Conservation (phyloP, 1,139 yeast species). For the Hyphopichia wangnamkhiaoensis region DNA sequence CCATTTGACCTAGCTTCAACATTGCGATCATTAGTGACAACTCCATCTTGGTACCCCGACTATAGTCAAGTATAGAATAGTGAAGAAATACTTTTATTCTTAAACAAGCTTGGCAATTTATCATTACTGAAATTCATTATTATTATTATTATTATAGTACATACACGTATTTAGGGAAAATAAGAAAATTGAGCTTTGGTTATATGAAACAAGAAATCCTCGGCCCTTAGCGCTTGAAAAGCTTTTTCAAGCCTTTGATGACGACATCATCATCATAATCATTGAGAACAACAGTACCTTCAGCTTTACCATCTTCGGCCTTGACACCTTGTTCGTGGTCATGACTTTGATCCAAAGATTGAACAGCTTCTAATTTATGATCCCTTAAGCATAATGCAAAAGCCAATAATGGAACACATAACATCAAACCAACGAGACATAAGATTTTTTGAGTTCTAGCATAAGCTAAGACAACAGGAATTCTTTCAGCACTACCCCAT, state of each 20-base stretch:
- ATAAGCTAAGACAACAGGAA: constrained; percentile 58
- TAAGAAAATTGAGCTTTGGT: too few relatives aligned
- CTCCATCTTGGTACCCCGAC: too few relatives aligned
- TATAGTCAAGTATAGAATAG: too few relatives aligned
- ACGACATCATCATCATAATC: constrained; percentile 37
- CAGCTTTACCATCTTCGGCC: constrained; percentile 37
- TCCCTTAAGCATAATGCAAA: constrained; percentile 57
- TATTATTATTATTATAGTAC: too few relatives aligned
- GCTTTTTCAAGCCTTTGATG: not conserved
- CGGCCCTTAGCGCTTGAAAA: too few relatives aligned
- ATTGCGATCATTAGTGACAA: too few relatives aligned
- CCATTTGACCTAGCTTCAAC: too few relatives aligned
- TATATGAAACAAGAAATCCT: too few relatives aligned
- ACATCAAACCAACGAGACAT: constrained; percentile 56
- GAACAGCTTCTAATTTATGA: constrained; percentile 44
- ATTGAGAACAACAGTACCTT: constrained; percentile 42
- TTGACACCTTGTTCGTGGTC: constrained; percentile 22
- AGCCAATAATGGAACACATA: constrained; percentile 53
- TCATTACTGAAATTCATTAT: too few relatives aligned
- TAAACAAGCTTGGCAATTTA: too few relatives aligned
- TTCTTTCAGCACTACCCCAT: constrained; percentile 65
- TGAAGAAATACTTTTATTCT: too few relatives aligned
- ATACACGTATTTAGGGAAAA: too few relatives aligned
- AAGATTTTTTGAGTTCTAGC: constrained; percentile 59
- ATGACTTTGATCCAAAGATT: constrained; percentile 32